Base-by-base conservation (phyloP, 805 yeast species). In the Hanseniaspora jakobsenii region DNA sequence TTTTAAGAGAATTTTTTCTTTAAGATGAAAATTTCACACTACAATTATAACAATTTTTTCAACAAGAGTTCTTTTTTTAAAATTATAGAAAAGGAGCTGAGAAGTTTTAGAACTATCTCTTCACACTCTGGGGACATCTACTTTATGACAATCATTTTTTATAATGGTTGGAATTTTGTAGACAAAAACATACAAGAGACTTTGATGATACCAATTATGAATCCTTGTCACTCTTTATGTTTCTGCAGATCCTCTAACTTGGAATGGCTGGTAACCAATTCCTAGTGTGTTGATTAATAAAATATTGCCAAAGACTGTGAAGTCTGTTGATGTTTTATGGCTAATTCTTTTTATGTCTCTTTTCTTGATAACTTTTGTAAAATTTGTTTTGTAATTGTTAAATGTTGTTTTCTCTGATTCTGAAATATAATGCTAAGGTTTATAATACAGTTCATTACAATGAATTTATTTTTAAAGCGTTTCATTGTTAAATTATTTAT, bases 241-340 rank as follows among this genome's bases (percentile, higher is more conserved):
- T 56, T 61, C 65, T 61, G 65, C 57, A 47, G 47, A 47, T 60
- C 63, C 63, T 45, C 63, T 54, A 49, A 44, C 61, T 55, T 61
- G 64, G 64, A 61, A 61, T 61, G 65, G 56, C 57, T 56, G 57
- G 62, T 61, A 61, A 62, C 60, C 65, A 61, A 43, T 61, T 60
- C 64, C 64, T 56, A 52, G 65, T 58, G 55, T 59, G 64, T 57
- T 54, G 55, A 56, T 47, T 48, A 49, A 36, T 35, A 43, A 14
- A 32, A 26, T 30, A 32, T 21, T 26, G 29, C 6, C 24, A 14
- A 31, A 27, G 28, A 10, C n/a, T n/a, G n/a, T n/a, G n/a, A n/a
- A n/a, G n/a, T n/a, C n/a, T n/a, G n/a, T n/a, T 18, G 17, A 4
- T 27, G 8, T 32, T 27, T 30, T 23, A 28, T 35, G 30, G 40